phyloP scores from a whole-genome alignment of 2,329 filamentous ascomycete genomes.

The Venturia aucupariae region DNA sequence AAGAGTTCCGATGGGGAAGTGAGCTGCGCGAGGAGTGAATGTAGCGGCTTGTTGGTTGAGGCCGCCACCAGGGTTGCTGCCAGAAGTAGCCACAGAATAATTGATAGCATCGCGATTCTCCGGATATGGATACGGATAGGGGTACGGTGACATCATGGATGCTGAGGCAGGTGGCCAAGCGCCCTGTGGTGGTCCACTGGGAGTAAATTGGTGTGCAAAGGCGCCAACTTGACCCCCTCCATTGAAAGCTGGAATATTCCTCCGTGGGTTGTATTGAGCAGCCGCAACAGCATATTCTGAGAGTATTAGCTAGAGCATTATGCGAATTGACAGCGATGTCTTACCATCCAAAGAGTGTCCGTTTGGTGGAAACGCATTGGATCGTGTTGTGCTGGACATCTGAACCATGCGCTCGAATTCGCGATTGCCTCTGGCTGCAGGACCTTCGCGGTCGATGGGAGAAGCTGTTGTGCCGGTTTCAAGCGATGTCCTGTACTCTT shows the following conservation, averaged over 20 bases:
- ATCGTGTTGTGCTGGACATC: neutral
- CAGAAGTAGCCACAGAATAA: constrained; percentile 9
- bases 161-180: constrained; percentile 1
- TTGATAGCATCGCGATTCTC: constrained; percentile 5
- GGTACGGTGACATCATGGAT: constrained; percentile 1
- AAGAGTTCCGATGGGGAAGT: neutral
- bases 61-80: neutral
- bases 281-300: neutral
- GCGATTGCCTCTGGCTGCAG: constrained; percentile 11
- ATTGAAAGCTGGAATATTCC: constrained; percentile 1
- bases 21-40: constrained; percentile 11
- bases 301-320: neutral
- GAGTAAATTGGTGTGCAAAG: constrained; percentile 11
- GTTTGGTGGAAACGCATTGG: neutral
- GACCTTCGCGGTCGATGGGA: constrained; percentile 6
- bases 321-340: neutral
- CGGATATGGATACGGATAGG: neutral
- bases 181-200: neutral
- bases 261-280: neutral
- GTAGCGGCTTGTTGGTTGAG: constrained; percentile 10
- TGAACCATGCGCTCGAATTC: constrained; percentile 11
- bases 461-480: constrained; percentile 7
- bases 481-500: constrained; percentile 4
- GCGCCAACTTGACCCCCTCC: constrained; percentile 1
- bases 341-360: neutral